Evolutionary conservation across 192 early-diverging fungal genomes (phyloP).

Genomic region (Mortierella antarctica): DNA sequence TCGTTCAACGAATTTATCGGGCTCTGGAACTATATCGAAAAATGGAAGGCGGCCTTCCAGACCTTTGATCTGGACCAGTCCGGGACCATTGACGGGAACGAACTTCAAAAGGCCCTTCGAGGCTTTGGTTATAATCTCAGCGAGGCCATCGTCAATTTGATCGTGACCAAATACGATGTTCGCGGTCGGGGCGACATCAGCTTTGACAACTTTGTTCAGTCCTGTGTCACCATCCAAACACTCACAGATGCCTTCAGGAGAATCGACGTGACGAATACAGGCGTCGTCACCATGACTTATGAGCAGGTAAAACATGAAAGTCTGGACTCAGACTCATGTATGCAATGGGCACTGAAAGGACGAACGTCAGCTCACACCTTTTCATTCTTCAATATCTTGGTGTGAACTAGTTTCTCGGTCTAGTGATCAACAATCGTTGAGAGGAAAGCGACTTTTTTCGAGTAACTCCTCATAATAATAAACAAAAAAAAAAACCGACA

Average conservation of each 20-base stretch:
- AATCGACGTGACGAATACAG: constrained; percentile 66
- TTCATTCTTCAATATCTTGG: background rate
- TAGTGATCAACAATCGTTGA: constrained; percentile 52
- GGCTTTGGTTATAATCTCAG: constrained; percentile 57
- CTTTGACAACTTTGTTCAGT: constrained; percentile 60
- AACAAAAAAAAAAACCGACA: constrained; percentile 1
- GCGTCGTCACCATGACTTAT: constrained; percentile 71
- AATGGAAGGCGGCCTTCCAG: constrained; percentile 77
- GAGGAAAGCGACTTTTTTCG: background rate
- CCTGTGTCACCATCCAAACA: constrained; percentile 72
- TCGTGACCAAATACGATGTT: constrained; percentile 60
- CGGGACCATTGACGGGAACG: constrained; percentile 70
- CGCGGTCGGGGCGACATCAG: constrained; percentile 55
- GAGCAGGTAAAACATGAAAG: constrained; percentile 48
- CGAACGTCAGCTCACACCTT: background rate
- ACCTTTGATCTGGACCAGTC: constrained; percentile 73
- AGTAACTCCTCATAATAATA: background rate
- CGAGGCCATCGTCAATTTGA: constrained; percentile 31
- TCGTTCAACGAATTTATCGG: constrained; percentile 74
- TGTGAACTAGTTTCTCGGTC: constrained; percentile 28
- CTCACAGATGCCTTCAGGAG: constrained; percentile 70
- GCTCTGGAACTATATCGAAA: constrained; percentile 76
- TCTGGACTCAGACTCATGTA: background rate
- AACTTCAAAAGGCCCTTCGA: constrained; percentile 40
- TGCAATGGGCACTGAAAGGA: background rate